Evolutionary conservation across 2,329 filamentous ascomycete species (phyloP).

Genomic region (Cladosporium phlei): DNA sequence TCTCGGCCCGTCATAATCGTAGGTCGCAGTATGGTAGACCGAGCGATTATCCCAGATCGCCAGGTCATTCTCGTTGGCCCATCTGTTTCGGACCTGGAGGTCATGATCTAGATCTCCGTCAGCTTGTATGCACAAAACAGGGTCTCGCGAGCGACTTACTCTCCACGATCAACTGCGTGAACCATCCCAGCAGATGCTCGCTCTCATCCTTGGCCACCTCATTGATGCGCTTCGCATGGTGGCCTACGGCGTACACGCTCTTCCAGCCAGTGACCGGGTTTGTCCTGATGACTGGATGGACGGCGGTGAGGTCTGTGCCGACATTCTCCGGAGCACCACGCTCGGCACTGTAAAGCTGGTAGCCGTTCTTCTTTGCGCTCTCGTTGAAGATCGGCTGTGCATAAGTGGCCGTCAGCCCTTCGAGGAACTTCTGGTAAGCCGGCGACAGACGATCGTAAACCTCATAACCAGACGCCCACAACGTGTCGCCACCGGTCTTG

Average conservation of each 20-base stretch:
- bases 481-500: constrained; percentile 52
- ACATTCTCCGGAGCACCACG: constrained; percentile 19
- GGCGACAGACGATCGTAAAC: constrained; percentile 60
- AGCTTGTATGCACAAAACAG: constrained; percentile 10
- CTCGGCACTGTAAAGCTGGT: constrained; percentile 7
- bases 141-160: constrained; percentile 31
- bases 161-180: constrained; percentile 39
- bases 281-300: constrained; percentile 52
- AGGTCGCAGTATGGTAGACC: constrained; percentile 20
- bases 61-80: constrained; percentile 57
- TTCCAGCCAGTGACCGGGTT: constrained; percentile 62
- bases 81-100: constrained; percentile 62
- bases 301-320: constrained; percentile 18
- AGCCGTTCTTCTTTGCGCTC: constrained; percentile 18
- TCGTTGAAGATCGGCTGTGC: constrained; percentile 28
- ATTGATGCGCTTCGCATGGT: constrained; percentile 52
- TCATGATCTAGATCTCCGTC: constrained; percentile 47
- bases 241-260: constrained; percentile 54
- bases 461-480: constrained; percentile 66
- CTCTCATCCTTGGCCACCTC: constrained; percentile 39
- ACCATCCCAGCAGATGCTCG: constrained; percentile 23
- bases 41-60: constrained; percentile 47
- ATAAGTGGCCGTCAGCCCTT: constrained; percentile 53
- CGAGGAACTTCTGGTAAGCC: constrained; percentile 54
- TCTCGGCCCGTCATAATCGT: constrained; percentile 20